Evolutionary conservation across 1,284 basidiomycete genomes (phyloP).

Genomic region (Xanthoconium separans): DNA sequence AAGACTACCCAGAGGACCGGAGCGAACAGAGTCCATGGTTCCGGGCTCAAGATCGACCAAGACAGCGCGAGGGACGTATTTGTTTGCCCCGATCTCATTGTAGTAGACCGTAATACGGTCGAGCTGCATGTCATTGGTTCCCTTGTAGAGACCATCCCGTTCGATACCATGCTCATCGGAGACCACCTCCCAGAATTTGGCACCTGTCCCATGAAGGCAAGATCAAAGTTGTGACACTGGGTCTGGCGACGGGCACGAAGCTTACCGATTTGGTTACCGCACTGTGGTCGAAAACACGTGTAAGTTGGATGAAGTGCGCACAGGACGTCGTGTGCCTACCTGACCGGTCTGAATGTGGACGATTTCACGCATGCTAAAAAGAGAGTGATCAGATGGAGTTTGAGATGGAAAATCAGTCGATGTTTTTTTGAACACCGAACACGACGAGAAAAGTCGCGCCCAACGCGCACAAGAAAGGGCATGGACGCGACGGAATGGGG

Average conservation of each 20-base stretch:
- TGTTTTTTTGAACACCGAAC: constrained; percentile 45
- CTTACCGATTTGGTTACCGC: constrained; percentile 96
- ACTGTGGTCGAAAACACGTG: constrained; percentile 49
- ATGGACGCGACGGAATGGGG: constrained; percentile 13
- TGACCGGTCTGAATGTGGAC: constrained; percentile 96
- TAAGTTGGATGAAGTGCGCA: constrained; percentile 4
- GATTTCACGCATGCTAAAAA: constrained; percentile 89
- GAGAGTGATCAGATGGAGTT: constrained; percentile 31
- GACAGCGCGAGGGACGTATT: constrained; percentile 96
- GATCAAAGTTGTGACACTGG: background rate
- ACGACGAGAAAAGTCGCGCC: constrained; percentile 32
- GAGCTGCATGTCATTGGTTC: constrained; percentile 92
- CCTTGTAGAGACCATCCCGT: constrained; percentile 89
- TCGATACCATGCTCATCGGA: constrained; percentile 98
- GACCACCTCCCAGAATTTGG: constrained; percentile 99
- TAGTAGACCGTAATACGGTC: constrained; percentile 98
- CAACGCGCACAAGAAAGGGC: constrained; percentile 22
- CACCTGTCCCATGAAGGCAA: constrained; percentile 51
- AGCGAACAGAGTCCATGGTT: constrained; percentile 94
- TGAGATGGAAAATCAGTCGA: constrained; percentile 23
- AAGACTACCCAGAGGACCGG: constrained; percentile 79
- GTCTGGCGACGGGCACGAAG: constrained; percentile 18
- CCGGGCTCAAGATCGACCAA: constrained; percentile 95
- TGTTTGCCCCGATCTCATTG: constrained; percentile 87
- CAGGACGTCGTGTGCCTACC: constrained; percentile 44